Evolutionary conservation across 2,329 filamentous ascomycete species (phyloP).

Genomic region (Cytospora schulzeri): DNA sequence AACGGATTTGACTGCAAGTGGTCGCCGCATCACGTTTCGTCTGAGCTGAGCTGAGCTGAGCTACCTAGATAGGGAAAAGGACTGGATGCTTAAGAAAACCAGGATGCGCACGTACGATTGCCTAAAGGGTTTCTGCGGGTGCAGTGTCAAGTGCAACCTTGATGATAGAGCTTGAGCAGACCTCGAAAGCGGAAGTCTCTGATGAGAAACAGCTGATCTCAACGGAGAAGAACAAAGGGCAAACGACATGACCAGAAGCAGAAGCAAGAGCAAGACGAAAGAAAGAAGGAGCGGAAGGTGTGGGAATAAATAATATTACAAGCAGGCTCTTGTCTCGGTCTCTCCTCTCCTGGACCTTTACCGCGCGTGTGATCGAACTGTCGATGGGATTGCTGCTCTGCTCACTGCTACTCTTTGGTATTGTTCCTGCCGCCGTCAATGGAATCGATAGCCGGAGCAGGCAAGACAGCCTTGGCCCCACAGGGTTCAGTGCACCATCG

Average conservation of each 20-base stretch:
- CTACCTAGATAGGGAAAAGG: neutral
- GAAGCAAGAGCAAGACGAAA: constrained; percentile 4
- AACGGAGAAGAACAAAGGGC: constrained; percentile 22
- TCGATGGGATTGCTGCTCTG: constrained; percentile 4
- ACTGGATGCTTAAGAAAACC: neutral
- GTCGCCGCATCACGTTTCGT: neutral
- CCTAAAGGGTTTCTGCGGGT: constrained; percentile 5
- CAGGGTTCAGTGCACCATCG: neutral
- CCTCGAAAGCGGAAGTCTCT: constrained; percentile 21
- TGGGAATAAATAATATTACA: constrained; percentile 3
- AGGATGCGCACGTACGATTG: constrained; percentile 21
- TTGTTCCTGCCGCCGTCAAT: constrained; percentile 12
- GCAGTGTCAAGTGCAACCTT: constrained; percentile 13
- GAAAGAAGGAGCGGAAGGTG: neutral
- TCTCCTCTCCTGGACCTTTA: neutral
- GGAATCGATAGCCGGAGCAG: constrained; percentile 1
- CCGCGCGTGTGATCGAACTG: constrained; percentile 4
- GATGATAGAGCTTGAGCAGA: constrained; percentile 9
- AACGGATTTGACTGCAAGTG: neutral
- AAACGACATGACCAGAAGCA: constrained; percentile 24
- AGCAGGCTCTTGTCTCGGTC: neutral
- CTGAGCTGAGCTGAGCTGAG: no score
- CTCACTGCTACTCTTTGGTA: neutral
- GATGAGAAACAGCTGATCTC: constrained; percentile 24
- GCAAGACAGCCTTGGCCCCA: neutral